Base-by-base conservation (phyloP, 1,139 yeast genomes). In the Candida sp. region DNA sequence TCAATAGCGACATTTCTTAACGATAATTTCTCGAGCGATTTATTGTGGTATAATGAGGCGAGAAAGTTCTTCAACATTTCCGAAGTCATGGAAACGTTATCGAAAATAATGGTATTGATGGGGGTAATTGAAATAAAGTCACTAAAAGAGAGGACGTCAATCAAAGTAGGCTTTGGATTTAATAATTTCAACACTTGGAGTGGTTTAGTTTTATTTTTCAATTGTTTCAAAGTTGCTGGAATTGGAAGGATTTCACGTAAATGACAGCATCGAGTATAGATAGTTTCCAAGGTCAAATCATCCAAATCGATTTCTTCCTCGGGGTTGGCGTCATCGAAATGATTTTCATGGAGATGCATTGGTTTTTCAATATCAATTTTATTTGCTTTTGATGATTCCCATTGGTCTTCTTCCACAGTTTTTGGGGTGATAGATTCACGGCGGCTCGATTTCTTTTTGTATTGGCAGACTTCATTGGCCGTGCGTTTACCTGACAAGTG, bases 201-300 rank as follows among this genome's bases (percentile, higher is more conserved):
- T 1, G 97, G 96, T 36, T 83, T 77, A 1, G 82, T 63, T 55
- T 87, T 87, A 48, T 82, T 82, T 57, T 85, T 87, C 46, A 91
- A 75, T 60, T 91, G 98, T 55, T 84, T 86, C 54, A 89, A 62
- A 0, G 95, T 89, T 0, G 96, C 96, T 1, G 96, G 95, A 47
- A 91, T 90, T 1, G 98, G 98, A 50, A 91, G 66, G 43, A 91
- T 91, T 57, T 91, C 98, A 43, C 98, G 74, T 48, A 91, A 70
- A 64, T 91, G 98, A 57, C 97, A 91, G 60, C 97, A 90, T 51
- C 97, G 71, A 0, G 97, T 88, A 61, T 91, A 91, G 12, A 91
- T 70, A 36, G 82, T 79, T 54, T 87, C 95, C 45, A 88, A 66
- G 0, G 87, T 72, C 11, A 82, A 51, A 61, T 72, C 55, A 41